Percentiles rank a stretch among this genome's conserved stretches.
Evolutionary conservation across 257 asterid species (phyloP).

Genomic region (Thymus quinquecostatus): DNA sequence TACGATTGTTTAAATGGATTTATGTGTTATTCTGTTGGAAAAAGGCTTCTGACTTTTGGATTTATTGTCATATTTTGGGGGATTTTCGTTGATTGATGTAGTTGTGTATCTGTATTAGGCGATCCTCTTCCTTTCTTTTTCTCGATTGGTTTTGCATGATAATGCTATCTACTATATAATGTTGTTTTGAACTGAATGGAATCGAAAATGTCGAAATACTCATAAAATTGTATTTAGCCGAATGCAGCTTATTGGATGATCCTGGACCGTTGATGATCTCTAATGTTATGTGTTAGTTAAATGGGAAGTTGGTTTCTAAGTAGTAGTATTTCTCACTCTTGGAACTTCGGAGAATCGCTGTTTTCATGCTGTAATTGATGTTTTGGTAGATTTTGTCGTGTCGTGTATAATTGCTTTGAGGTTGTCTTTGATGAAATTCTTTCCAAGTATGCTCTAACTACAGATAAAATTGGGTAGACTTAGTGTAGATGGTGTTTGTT

Average conservation of each 20-base stretch:
- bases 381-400: background rate
- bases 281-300: background rate
- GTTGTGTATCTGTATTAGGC: background rate
- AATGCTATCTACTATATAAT: background rate
- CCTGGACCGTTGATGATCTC: background rate
- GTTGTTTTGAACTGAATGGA: constrained; percentile 6
- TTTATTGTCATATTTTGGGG: background rate
- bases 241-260: background rate
- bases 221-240: constrained; percentile 5
- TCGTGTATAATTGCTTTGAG: background rate
- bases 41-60: background rate
- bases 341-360: background rate
- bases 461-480: background rate
- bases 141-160: background rate
- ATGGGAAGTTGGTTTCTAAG: background rate
- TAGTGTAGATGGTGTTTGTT: background rate
- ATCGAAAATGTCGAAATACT: constrained; percentile 2
- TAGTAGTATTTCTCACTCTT: background rate
- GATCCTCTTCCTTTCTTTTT: constrained; percentile 2
- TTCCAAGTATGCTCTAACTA: background rate
- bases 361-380: background rate
- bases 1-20: background rate
- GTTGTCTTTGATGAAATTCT: background rate
- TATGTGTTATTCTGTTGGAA: background rate
- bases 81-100: constrained; percentile 3